Base-by-base conservation (phyloP, 495 filamentous ascomycete genomes). In the Schizothecium vesticola region DNA sequence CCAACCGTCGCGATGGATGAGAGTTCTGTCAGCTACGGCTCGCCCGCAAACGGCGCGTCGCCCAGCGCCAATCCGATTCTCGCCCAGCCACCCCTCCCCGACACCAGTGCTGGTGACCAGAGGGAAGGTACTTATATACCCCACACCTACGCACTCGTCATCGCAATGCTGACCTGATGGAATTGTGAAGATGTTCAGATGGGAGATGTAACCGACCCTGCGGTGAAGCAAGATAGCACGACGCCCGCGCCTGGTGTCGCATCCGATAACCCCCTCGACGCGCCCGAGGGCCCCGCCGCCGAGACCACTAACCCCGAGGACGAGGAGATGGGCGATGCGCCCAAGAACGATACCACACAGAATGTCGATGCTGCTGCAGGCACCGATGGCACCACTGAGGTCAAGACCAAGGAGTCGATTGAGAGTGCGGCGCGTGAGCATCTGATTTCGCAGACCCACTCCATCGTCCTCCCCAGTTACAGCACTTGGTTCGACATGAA, bases 401-500 rank as follows among this genome's bases (percentile, higher is more conserved):
- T 71, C 25, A 89, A 88, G 73, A 85, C 84, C 13, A 97, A 96
- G 80, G 86, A 92, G n/a, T 88, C 87, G 6, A 80, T 94, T 66
- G 94, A 97, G 80, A 85, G 89, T 55, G 88, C 92, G 6, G 95
- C 95, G 58, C 90, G 94, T 56, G 88, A 92, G 70, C 95, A 97
- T 75, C 88, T 99, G 26, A 90, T 96, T 64, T 88, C 90, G 22
- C 95, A 98, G 79, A 95, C 92, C 65, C 93, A 97, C 76, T 86
- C 92, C 57, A 97, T 98, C 71, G 93, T 99, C 67, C 87, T 99
- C 5, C 95, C 95, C 19, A 97, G 92, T 74, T 99, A 98, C 75
- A 94, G 92, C 70, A 91, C 90, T 26, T 99, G 95, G 95, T 99
- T 99, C 76, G 96, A 99, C 78, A 97, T 97, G 94, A 91, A 94